Base-by-base conservation (phyloP, 2,329 filamentous ascomycete genomes). In the Xylariaceae sp. region DNA sequence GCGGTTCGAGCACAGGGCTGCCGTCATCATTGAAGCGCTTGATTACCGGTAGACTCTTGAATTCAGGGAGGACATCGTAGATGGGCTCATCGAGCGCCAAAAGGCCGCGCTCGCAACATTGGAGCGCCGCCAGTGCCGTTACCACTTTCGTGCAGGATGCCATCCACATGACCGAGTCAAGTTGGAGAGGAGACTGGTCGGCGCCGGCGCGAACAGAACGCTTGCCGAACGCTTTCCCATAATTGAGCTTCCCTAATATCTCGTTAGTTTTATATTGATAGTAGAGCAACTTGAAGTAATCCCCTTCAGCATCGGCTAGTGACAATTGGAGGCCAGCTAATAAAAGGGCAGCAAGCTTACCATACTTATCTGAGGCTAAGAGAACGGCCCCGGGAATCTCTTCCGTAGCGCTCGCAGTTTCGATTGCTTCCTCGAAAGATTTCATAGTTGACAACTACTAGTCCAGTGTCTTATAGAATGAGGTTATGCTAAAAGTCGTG, bases 71-170 rank as follows among this genome's bases (percentile, higher is more conserved):
- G n/a, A 78, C 65, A 14, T 65, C 56, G 4, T 70, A 69, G 2
- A 81, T 67, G 53, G 78, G 74, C 4, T 73, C 74, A 37, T 78
- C 74, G 0, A 81, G 68, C 4, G 56, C 66, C 8, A 80, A 64
- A 3, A 76, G 67, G 3, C 77, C 76, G 3, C 73, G 67, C 48
- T 81, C 79, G 19, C 80, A 75, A 48, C 75, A 71, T 56, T 80
- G 77, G 23, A 81, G 63, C 6, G 73, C 73, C 5, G 77, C 73
- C 39, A 81, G 73, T 6, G 73, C 70, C 6, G 79, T 75, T 29
- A 80, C 43, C 5, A 82, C 66, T 56, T 71, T 71, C 1, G 67
- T 69, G 44, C 63, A 66, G 7, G 67, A 69, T 3, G 65, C 68
- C 9, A 70, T 56, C 59, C 59, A 68, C 57, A 68, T 63, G 21